Evolutionary conservation across 352 stramenopile species (phyloP).

Genomic region (Globisporangium lucens): DNA sequence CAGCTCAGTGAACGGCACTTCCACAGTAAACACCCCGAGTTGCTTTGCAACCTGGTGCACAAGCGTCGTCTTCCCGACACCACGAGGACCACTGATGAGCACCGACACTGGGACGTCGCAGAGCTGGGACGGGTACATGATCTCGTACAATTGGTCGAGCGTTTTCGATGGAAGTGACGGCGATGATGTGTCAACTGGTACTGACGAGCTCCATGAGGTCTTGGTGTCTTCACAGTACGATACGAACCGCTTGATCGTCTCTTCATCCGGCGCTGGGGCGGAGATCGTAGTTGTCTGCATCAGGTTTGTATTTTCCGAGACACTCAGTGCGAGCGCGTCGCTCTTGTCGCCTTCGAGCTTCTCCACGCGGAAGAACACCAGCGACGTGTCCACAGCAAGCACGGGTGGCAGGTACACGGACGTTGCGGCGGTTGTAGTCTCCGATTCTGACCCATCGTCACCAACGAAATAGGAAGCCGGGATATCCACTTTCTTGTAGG

Average conservation of each 20-base stretch:
- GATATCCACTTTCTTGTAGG: conserved; percentile 46
- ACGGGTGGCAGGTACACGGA: conserved; percentile 40
- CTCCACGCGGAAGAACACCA: conserved; percentile 79
- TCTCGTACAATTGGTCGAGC: conserved; percentile 53
- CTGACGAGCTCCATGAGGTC: neutral
- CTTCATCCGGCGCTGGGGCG: conserved; percentile 47
- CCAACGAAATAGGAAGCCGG: conserved; percentile 26
- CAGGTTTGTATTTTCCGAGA: conserved; percentile 66
- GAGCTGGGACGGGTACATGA: conserved; percentile 64
- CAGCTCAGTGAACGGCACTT: conserved; percentile 78
- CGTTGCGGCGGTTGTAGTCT: neutral
- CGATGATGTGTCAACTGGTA: conserved; percentile 18
- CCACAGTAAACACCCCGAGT: conserved; percentile 64
- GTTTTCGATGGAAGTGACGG: conserved; percentile 26
- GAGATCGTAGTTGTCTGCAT: conserved; percentile 58
- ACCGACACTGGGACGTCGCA: conserved; percentile 72
- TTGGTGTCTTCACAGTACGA: conserved; percentile 20
- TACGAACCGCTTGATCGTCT: conserved; percentile 48
- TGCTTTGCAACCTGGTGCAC: conserved; percentile 66
- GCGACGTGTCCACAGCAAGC: conserved; percentile 52
- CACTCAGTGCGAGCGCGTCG: conserved; percentile 37
- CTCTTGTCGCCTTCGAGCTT: conserved; percentile 33
- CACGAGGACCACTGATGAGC: conserved; percentile 58
- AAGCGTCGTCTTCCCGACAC: conserved; percentile 69
- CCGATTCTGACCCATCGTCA: neutral